Base-by-base conservation (phyloP, 2,329 filamentous ascomycete genomes). In the Fusarium agapanthi region DNA sequence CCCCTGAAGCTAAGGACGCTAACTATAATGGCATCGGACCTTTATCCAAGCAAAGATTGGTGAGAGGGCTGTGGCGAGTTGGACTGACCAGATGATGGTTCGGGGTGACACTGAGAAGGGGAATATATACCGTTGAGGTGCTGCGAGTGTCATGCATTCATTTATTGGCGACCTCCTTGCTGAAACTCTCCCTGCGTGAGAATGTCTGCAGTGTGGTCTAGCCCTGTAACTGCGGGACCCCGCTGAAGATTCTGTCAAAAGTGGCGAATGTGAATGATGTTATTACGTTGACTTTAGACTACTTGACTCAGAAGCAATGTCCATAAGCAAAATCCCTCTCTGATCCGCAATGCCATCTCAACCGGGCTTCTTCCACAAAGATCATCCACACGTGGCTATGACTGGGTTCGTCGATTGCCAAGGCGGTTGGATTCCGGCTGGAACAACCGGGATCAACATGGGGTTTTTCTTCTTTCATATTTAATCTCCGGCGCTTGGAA, bases 401-500 rank as follows among this genome's bases (percentile, higher is more conserved):
- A 51, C 55, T 30, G 35, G 60, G 43, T 59, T 30, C 24, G 40
- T 45, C n/a, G n/a, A 54, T 30, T 35, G 45, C 44, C 56, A 54
- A 40, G 43, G 4, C 35, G 35, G n/a, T 20, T 6, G 28, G 45
- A 41, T 35, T 38, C 22, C 40, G 35, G 34, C 47, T 51, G 58
- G 45, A 54, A 34, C 34, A 45, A 32, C 28, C 35, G 35, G 20
- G 26, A 54, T 28, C 50, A 28, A 28, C 34, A 54, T 38, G 50
- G 28, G 35, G 0, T 22, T 30, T 51, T 61, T 28, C 61, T 41
- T 32, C n/a, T 51, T 61, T 51, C 24, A 51, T 61, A 12, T 38
- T 20, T 65, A 62, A 65, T 65, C 62, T 65, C 62, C 58, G 62
- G 30, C 62, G 40, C 59, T 55, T 63, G 58, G 26, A 28, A 54